Base-by-base conservation (phyloP, 768 basidiomycete species). In the Kwoniella pini region DNA sequence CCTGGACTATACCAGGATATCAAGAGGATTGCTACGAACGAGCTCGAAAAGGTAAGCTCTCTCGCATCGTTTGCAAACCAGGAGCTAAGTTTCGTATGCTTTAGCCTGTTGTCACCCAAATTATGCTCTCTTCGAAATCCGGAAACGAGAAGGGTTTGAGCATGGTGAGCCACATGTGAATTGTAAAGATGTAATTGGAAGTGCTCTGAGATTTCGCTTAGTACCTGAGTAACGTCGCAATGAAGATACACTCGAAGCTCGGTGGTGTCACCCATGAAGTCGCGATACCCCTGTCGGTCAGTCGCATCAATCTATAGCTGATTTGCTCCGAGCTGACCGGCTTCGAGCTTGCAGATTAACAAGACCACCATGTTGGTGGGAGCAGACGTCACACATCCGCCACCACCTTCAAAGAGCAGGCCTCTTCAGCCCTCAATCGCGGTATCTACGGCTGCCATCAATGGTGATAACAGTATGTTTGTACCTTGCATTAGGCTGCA, bases 221-320 rank as follows among this genome's bases (percentile, higher is more conserved):
- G 44, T 48, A 46, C 26, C 36, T 31, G 15, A 38, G 33, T 21
- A 48, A 57, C 30, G 27, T 54, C 24, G n/a, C 72, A n/a, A 77
- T 77, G 76, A 77, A 77, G 54, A 59, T 77, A 43, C 66, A 71
- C 59, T 64, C 68, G 48, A 77, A 77, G 67, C 68, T 77, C 28
- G 74, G 76, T 13, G 76, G 76, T 51, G 62, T 77, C 28, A 77
- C 74, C 7, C 74, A 75, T 48, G 26, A 49, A 21, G 64, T 75
- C 11, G 63, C 62, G 9, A 26, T 65, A 54, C 33, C 15, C 33
- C 9, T 36, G 33, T n/a, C n/a, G n/a, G n/a, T n/a, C n/a, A n/a
- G n/a, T n/a, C n/a, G n/a, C n/a, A n/a, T n/a, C n/a, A n/a, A n/a
- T n/a, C n/a, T n/a, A n/a, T n/a, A n/a, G n/a, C n/a, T n/a, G 33